These are phyloP conservation scores for Wickerhamiella kazuoi DNA, from an alignment of 805 yeast species.

Conservation along the genomic window DNA sequence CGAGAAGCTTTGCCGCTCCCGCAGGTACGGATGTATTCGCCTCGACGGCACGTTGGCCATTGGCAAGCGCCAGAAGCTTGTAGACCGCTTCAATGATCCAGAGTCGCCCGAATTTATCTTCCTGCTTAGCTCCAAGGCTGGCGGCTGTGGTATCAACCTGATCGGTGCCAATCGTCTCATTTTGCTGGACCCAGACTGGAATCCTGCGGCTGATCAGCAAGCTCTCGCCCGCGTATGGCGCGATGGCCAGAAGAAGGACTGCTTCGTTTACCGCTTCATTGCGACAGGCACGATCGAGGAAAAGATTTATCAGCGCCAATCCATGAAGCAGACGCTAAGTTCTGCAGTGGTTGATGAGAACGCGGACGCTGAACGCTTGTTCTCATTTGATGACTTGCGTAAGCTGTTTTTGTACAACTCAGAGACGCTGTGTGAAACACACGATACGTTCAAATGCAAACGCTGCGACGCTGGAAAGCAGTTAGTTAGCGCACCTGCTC, in stretches of 20 bases:
- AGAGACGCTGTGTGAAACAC: constrained; percentile 70
- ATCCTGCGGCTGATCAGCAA: constrained; percentile 96
- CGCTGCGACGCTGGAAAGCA: constrained; percentile 57
- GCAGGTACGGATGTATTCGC: constrained; percentile 59
- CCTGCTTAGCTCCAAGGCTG: constrained; percentile 84
- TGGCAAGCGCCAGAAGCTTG: constrained; percentile 81
- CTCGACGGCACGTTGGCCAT: constrained; percentile 88
- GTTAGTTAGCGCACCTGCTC: constrained; percentile 48
- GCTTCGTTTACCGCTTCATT: constrained; percentile 85
- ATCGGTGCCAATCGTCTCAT: constrained; percentile 90
- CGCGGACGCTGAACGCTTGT: constrained; percentile 83
- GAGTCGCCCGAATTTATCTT: constrained; percentile 76
- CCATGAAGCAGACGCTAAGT: constrained; percentile 80
- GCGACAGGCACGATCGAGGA: constrained; percentile 93
- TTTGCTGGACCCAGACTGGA: constrained; percentile 89
- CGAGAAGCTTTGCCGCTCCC: constrained; percentile 64
- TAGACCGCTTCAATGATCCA: constrained; percentile 82
- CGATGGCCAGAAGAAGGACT: constrained; percentile 95
- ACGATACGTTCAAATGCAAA: constrained; percentile 76
- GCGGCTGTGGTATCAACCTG: constrained; percentile 95
- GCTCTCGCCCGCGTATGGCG: constrained; percentile 97
- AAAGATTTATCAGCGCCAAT: constrained; percentile 87
- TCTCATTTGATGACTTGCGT: constrained; percentile 63
- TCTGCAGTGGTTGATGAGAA: constrained; percentile 95
- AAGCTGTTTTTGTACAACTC: constrained; percentile 57